phyloP scores from a whole-genome alignment of 345 rosid species.

The Lepidium didymum region DNA sequence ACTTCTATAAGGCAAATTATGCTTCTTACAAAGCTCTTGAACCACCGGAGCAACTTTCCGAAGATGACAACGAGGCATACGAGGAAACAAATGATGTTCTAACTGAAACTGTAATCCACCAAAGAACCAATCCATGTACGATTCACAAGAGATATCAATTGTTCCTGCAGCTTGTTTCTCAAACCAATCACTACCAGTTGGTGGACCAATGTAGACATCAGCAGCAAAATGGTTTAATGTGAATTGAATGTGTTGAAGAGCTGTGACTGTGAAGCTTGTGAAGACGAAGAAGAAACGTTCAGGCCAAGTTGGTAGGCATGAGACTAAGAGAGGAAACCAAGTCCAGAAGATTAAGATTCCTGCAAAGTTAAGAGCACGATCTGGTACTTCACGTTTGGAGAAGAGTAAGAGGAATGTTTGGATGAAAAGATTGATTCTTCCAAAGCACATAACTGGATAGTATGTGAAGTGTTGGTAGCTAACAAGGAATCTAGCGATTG shows the following conservation, averaged over 20 bases:
- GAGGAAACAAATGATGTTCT: constrained; percentile 90
- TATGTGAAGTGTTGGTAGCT: constrained; percentile 86
- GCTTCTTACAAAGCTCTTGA: constrained; percentile 80
- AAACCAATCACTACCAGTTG: constrained; percentile 81
- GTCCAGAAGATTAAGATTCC: constrained; percentile 79
- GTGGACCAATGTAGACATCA: constrained; percentile 65
- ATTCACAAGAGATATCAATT: constrained; percentile 57
- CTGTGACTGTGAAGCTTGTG: constrained; percentile 55
- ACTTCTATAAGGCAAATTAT: constrained; percentile 68
- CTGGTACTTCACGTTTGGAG: constrained; percentile 48
- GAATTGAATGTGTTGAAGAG: constrained; percentile 83
- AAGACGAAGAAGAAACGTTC: constrained; percentile 72
- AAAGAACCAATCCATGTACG: constrained; percentile 91
- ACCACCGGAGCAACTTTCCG: constrained; percentile 64
- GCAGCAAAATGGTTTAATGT: constrained; percentile 85
- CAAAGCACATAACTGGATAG: constrained; percentile 85
- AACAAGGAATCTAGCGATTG: constrained; percentile 53
- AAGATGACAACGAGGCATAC: constrained; percentile 56
- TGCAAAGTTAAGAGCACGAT: constrained; percentile 59
- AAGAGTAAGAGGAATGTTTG: constrained; percentile 69
- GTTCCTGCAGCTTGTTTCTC: constrained; percentile 90
- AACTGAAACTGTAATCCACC: constrained; percentile 99
- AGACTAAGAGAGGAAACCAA: constrained; percentile 87
- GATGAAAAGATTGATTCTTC: constrained; percentile 62
- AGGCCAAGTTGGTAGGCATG: constrained; percentile 66